Evolutionary conservation across 305 asterid species (phyloP).

Genomic region (Withania somnifera): DNA sequence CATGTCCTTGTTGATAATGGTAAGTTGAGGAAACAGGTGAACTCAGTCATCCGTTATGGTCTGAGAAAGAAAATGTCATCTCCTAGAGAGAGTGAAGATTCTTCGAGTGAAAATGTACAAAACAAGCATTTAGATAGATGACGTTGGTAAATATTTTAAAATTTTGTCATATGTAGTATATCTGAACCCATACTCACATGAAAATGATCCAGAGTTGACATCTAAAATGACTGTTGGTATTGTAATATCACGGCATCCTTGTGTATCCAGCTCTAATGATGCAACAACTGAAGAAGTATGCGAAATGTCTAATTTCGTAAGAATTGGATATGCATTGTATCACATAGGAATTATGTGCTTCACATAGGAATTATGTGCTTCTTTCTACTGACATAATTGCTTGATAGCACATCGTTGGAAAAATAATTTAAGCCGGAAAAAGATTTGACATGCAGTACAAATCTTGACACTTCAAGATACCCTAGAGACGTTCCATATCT

Average conservation of each 20-base stretch:
- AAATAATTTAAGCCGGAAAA: not conserved
- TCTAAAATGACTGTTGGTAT: constrained; percentile 17
- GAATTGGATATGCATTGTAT: not conserved
- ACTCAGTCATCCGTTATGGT: constrained; percentile 36
- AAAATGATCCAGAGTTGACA: not conserved
- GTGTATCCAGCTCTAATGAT: constrained; percentile 2
- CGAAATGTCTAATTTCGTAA: not conserved
- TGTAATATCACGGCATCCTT: constrained; percentile 7
- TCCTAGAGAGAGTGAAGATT: constrained; percentile 17
- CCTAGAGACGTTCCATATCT: not conserved
- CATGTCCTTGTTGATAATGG: constrained; percentile 53
- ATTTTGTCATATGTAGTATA: constrained; percentile 2
- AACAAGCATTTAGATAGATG: constrained; percentile 18
- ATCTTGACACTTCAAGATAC: not conserved
- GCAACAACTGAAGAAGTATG: not conserved
- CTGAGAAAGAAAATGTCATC: constrained; percentile 28
- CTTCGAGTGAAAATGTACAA: constrained; percentile 33
- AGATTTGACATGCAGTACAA: not conserved
- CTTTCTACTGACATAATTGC: not conserved
- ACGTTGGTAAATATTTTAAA: constrained; percentile 12
- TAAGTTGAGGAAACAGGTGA: constrained; percentile 66
- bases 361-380: not conserved
- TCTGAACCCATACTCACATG: not conserved
- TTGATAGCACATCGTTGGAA: not conserved
- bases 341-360: not conserved